Conservation (phyloP, 2,329 filamentous ascomycete species). For the Diaporthe vaccinii region DNA sequence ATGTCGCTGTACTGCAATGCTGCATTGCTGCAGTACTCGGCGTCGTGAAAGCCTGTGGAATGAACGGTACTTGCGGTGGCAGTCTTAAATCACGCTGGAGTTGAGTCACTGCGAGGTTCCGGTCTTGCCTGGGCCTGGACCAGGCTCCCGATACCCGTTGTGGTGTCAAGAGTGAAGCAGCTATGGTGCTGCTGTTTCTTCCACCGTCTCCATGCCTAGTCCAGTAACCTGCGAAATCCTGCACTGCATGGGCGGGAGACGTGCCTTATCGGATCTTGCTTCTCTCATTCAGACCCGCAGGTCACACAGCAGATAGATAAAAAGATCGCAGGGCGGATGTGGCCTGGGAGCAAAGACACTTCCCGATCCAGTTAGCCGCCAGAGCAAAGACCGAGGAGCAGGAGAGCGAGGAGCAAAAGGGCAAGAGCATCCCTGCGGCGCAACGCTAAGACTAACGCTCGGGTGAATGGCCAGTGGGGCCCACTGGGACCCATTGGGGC, state of each 20-base stretch:
- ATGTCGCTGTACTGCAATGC: not conserved
- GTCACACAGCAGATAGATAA: not conserved
- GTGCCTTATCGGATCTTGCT: conserved; percentile 4
- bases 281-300: not conserved
- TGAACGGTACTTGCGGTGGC: not conserved
- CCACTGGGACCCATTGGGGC: not conserved
- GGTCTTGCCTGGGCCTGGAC: not conserved
- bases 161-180: not conserved
- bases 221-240: not conserved
- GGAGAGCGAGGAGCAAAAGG: not conserved
- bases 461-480: not conserved
- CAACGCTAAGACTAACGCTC: conserved; percentile 13
- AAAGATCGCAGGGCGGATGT: not conserved
- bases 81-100: not conserved
- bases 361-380: not conserved
- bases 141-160: not conserved
- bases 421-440: conserved; percentile 1
- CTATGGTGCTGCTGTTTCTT: not conserved
- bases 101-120: not conserved
- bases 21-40: not conserved
- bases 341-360: not conserved
- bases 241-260: not conserved
- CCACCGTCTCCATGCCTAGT: not conserved
- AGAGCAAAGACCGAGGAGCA: not conserved
- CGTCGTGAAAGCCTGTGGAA: not conserved